Conservation (phyloP, 495 filamentous ascomycete genomes). For the Penicillium verhagenii region DNA sequence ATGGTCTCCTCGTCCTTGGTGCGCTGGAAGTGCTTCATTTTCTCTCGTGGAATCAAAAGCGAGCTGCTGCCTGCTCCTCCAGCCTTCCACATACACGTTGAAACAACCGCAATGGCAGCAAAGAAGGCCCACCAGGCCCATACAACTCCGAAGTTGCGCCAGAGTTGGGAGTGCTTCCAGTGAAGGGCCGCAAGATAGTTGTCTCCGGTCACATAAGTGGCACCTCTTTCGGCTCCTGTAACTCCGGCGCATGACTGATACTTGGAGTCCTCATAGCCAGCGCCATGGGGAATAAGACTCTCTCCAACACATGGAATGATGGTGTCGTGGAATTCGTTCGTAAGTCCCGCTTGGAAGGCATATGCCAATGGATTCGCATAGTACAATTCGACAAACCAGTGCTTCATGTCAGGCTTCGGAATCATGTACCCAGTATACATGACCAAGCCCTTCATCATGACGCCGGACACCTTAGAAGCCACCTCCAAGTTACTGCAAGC, state of each 20-base stretch:
- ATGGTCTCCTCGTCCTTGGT: slow-evolving; percentile 28
- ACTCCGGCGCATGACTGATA: slow-evolving; percentile 54
- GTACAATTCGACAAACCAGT: slow-evolving; percentile 74
- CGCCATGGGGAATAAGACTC: slow-evolving; percentile 43
- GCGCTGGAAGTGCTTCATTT: slow-evolving; percentile 22
- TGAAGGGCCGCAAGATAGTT: slow-evolving; percentile 47
- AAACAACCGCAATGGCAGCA: slow-evolving; percentile 31
- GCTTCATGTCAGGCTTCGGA: slow-evolving; percentile 61
- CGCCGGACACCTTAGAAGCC: slow-evolving; percentile 52
- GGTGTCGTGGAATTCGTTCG: slow-evolving; percentile 62
- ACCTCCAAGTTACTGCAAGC: slow-evolving; percentile 48
- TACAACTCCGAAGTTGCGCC: slow-evolving; percentile 46
- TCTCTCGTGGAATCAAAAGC: slow-evolving; percentile 41
- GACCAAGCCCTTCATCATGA: slow-evolving; percentile 36
- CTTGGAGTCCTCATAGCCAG: slow-evolving; percentile 25
- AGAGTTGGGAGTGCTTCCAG: slow-evolving; percentile 44
- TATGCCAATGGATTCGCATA: slow-evolving; percentile 73
- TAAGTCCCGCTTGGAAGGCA: slow-evolving; percentile 63
- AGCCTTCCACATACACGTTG: slow-evolving; percentile 33
- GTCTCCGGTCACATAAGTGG: slow-evolving; percentile 42
- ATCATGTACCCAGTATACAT: slow-evolving; percentile 64
- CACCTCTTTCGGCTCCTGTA: slow-evolving; percentile 43
- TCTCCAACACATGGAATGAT: slow-evolving; percentile 46
- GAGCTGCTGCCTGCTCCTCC: slow-evolving; percentile 25
- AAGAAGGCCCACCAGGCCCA: slow-evolving; percentile 45